Base-by-base conservation (phyloP, 2,329 filamentous ascomycete species). In the Penicillium janthinellum region DNA sequence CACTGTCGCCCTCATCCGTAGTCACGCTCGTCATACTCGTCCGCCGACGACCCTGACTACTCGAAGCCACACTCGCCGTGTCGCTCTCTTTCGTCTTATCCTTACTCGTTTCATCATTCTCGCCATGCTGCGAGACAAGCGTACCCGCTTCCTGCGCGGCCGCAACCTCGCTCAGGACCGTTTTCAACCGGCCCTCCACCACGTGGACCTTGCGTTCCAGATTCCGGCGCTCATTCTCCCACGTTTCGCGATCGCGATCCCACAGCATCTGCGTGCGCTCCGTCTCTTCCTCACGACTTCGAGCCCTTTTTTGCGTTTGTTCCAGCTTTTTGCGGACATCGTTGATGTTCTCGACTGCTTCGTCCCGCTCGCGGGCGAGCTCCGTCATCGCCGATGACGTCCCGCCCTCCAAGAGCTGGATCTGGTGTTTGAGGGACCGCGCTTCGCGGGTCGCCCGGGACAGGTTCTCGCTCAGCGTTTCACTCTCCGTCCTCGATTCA, bases 181-280 rank as follows among this genome's bases (percentile, higher is more conserved):
- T 83, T 73, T 94, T 95, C 56, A 99, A 77, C 39, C 94, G 88
- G 34, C 85, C 90, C 77, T 99, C 95, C 1, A 92, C 90, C n/a
- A 97, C 84, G 73, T 98, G 93, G 14, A 96, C 79, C 67, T 90
- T 92, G 58, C 91, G 88, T 75, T 99, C 94, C 61, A 91, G 84
- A 57, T 86, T 90, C 56, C 93, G 88, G 69, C 87, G 90, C 73
- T 96, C 92, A 49, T 89, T 87, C 12, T 93, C 89, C 92, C 93
- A 98, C 2, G 81, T 81, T 56, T 94, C 88, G 72, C 90, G 95
- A 65, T 99, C 95, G 54, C 86, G 87, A 11, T 89, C 88, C 90
- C 92, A 97, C 59, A 92, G 83, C 55, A 88, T 84, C 70, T 96
- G 91, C 5, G 89, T 87, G 35, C 89, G 86, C 67, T 90, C 86